phyloP scores from a whole-genome alignment of 1,139 yeast genomes.

The Lipomyces yarrowii region DNA sequence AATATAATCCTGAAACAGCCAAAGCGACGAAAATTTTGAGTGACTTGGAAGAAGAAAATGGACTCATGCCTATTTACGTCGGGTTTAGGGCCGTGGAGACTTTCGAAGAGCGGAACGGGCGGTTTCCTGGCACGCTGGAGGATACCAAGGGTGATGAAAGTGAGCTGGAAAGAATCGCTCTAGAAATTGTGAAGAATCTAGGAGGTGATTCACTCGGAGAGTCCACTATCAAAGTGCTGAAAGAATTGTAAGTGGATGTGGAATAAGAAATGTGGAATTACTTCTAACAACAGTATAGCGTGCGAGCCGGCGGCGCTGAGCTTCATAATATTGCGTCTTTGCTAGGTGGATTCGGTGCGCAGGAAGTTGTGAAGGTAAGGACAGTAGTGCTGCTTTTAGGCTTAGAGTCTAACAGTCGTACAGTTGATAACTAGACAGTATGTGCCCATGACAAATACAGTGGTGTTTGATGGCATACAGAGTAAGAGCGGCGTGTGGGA shows the following conservation, averaged over 20 bases:
- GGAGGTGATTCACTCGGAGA: conserved; percentile 21
- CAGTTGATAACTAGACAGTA: conserved; percentile 68
- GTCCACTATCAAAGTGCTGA: conserved; percentile 17
- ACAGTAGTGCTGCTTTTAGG: not conserved
- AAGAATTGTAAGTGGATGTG: conserved; percentile 28
- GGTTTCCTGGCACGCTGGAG: conserved; percentile 25
- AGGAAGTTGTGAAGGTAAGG: conserved; percentile 62
- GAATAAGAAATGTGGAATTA: not conserved
- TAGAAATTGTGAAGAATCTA: conserved; percentile 19
- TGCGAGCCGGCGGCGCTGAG: conserved; percentile 48
- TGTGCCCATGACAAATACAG: conserved; percentile 66
- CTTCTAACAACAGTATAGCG: conserved; percentile 9
- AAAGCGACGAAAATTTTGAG: conserved; percentile 34
- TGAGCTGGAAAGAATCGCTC: conserved; percentile 28
- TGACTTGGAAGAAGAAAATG: conserved; percentile 32
- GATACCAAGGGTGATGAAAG: conserved; percentile 19
- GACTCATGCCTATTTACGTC: conserved; percentile 35
- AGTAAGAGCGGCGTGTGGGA: conserved; percentile 57
- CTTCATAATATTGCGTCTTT: conserved; percentile 55
- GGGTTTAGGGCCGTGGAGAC: conserved; percentile 37
- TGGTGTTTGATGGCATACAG: conserved; percentile 67
- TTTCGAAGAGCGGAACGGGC: conserved; percentile 34
- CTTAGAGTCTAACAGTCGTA: not conserved
- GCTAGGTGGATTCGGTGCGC: conserved; percentile 80
- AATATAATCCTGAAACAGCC: conserved; percentile 21